Percentiles rank a stretch among this genome's conserved stretches.
phyloP scores from a whole-genome alignment of 768 basidiomycete species.

The Mrakia frigida region DNA sequence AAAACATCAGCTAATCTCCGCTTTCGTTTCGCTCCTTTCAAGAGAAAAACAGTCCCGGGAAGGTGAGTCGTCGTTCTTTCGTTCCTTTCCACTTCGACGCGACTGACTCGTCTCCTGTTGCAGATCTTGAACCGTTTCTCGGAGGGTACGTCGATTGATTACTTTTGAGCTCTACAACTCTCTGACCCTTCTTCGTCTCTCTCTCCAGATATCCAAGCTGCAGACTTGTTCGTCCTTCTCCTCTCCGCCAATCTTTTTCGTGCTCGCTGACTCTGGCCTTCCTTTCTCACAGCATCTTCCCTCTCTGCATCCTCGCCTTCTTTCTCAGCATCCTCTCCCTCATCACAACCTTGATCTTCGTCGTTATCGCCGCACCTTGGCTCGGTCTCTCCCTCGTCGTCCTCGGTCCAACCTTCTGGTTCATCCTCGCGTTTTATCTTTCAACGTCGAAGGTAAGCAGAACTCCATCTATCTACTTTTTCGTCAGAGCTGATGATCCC shows the following conservation, averaged over 20 bases:
- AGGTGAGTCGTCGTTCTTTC: too few species aligned
- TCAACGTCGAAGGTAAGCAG: constrained; percentile 20
- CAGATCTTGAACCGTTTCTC: constrained; percentile 28
- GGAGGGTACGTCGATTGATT: background rate
- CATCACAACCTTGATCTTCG: constrained; percentile 6
- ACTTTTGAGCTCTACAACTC: too few species aligned
- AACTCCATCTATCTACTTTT: too few species aligned
- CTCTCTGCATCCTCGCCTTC: background rate
- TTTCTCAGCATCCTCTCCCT: background rate
- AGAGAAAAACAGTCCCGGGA: too few species aligned
- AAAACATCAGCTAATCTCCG: too few species aligned
- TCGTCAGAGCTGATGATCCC: too few species aligned
- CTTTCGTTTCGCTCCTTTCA: too few species aligned
- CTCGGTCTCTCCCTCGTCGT: constrained; percentile 14
- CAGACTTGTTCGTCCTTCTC: constrained; percentile 13
- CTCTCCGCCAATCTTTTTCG: too few species aligned
- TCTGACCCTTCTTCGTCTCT: background rate
- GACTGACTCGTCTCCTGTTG: too few species aligned
- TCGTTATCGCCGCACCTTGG: constrained; percentile 26
- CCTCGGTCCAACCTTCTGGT: constrained; percentile 6
- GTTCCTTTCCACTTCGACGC: too few species aligned
- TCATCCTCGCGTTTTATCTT: constrained; percentile 20
- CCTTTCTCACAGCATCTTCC: background rate
- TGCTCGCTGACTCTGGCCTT: background rate
- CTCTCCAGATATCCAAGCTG: constrained; percentile 16